These are phyloP conservation scores for Polytrichum formosum DNA, from an alignment of 225 moss, liverwort and hornwort genomes.

Conservation along the genomic window DNA sequence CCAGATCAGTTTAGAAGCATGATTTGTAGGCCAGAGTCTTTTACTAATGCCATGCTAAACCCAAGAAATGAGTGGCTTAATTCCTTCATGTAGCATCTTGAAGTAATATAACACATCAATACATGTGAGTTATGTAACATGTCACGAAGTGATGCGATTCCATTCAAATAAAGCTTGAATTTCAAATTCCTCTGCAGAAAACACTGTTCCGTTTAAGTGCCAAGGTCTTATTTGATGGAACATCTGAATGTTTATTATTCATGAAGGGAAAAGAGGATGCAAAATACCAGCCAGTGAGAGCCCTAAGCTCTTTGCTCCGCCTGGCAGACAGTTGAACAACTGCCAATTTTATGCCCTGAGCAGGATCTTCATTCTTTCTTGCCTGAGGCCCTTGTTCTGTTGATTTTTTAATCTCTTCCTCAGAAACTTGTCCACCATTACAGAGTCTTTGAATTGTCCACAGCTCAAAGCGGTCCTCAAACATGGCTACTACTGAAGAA, in stretches of 20 bases:
- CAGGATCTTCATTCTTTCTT: conserved; percentile 21
- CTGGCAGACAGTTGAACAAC: conserved; percentile 67
- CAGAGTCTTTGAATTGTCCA: conserved; percentile 60
- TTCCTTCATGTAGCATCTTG: neutral
- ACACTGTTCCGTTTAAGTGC: too few relatives aligned
- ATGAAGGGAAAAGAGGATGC: neutral
- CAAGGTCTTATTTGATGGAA: too few relatives aligned
- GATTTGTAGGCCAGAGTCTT: too few relatives aligned
- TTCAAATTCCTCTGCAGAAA: too few relatives aligned
- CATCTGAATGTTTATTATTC: too few relatives aligned
- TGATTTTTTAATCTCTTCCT: conserved; percentile 13
- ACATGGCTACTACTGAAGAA: conserved; percentile 82
- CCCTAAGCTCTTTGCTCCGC: conserved; percentile 84
- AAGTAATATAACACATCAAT: neutral
- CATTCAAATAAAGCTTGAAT: too few relatives aligned
- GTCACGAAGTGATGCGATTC: too few relatives aligned
- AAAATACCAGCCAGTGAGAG: conserved; percentile 79
- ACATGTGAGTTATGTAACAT: neutral
- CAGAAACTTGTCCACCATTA: neutral
- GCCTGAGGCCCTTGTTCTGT: conserved; percentile 17
- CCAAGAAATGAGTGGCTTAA: too few relatives aligned
- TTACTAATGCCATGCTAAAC: too few relatives aligned
- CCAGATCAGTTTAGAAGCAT: too few relatives aligned
- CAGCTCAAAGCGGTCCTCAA: conserved; percentile 92
- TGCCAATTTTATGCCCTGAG: conserved; percentile 45